Evolutionary conservation across 306 rosid genomes (phyloP).

Genomic region (Castanea mollissima): DNA sequence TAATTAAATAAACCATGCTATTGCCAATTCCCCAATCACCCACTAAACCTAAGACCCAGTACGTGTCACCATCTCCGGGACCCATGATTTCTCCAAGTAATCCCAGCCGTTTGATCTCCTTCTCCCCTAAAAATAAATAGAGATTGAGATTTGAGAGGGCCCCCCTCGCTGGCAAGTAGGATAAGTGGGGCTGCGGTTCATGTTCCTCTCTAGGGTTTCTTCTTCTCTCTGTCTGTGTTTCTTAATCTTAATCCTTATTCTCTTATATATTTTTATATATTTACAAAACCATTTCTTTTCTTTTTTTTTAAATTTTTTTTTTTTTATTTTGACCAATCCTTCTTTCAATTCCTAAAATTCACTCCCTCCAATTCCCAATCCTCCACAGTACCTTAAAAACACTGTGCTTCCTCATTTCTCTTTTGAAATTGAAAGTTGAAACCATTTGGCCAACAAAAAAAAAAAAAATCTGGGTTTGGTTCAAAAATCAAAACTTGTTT

Average conservation of each 20-base stretch:
- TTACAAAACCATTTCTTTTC: background rate
- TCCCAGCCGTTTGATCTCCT: slow-evolving; percentile 36
- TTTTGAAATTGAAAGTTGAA: background rate
- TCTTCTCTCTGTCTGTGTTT: slow-evolving; percentile 17
- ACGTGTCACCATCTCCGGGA: slow-evolving; percentile 29
- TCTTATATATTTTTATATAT: background rate
- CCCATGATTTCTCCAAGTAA: background rate
- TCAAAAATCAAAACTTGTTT: too few relatives aligned
- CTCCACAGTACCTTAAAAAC: slow-evolving; percentile 33
- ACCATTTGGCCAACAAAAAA: too few relatives aligned
- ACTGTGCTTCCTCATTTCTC: background rate
- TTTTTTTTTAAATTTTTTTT: too few relatives aligned
- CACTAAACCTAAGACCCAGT: background rate
- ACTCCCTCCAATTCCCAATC: slow-evolving; percentile 51
- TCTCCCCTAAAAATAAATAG: slow-evolving; percentile 24
- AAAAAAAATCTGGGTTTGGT: too few relatives aligned
- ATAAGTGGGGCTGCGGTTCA: slow-evolving; percentile 64
- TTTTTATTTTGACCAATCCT: background rate
- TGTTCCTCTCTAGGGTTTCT: slow-evolving; percentile 47
- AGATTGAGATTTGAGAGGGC: slow-evolving; percentile 36
- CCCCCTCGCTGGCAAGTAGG: slow-evolving; percentile 44
- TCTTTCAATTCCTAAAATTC: slow-evolving; percentile 28
- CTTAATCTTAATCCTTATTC: background rate
- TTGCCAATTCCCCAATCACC: background rate
- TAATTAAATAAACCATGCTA: too few relatives aligned